Conservation (phyloP, 2,329 filamentous ascomycete genomes). For the Aurifilum marmelostoma region DNA sequence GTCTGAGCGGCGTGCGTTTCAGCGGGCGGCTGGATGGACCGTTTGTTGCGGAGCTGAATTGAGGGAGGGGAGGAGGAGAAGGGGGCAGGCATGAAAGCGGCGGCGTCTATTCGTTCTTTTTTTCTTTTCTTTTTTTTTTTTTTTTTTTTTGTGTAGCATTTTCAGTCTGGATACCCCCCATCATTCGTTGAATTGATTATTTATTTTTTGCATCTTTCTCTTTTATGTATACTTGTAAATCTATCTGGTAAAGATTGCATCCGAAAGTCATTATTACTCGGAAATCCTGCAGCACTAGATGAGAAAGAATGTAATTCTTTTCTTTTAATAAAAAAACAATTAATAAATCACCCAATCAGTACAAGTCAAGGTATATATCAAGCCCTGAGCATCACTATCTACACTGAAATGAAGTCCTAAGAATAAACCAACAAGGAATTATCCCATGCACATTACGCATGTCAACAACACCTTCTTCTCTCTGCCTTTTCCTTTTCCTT, state of each 20-base stretch:
- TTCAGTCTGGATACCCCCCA: slow-evolving; percentile 8
- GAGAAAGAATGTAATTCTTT: no score
- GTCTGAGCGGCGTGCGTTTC: background rate
- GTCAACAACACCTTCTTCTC: background rate
- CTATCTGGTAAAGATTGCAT: no score
- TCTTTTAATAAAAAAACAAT: no score
- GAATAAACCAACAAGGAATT: background rate
- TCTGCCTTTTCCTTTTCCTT: background rate
- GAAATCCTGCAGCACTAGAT: background rate
- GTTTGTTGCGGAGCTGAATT: slow-evolving; percentile 26
- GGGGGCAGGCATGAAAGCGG: background rate
- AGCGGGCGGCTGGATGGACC: slow-evolving; percentile 19
- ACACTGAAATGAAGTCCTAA: background rate
- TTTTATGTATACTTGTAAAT: background rate
- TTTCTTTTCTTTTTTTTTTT: background rate
- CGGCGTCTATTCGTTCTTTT: background rate
- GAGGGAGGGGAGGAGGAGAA: background rate
- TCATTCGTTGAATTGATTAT: background rate
- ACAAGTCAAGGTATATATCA: background rate
- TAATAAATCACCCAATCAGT: background rate
- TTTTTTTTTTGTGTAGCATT: background rate
- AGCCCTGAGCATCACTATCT: background rate
- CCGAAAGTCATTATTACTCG: background rate
- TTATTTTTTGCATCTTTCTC: background rate
- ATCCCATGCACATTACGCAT: background rate